phyloP scores from a whole-genome alignment of 228 moss, liverwort and hornwort species.

The Sphagnum magellanicum region DNA sequence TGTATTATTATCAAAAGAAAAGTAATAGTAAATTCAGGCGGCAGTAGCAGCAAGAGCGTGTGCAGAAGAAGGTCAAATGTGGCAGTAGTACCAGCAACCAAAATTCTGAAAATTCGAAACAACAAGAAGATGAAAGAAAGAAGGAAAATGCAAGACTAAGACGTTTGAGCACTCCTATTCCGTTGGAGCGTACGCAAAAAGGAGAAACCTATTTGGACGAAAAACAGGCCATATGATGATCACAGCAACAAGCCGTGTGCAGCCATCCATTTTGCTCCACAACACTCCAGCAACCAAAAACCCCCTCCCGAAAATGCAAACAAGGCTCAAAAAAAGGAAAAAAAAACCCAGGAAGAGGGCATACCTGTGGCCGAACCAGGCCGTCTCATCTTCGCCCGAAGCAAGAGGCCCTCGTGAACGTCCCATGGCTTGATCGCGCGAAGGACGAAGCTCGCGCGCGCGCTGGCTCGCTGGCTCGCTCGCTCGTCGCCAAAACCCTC shows the following conservation, averaged over 20 bases:
- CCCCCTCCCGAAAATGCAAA: constrained; percentile 33
- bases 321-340: constrained; percentile 3
- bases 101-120: too few species aligned
- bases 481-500: not conserved
- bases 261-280: too few species aligned
- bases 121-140: too few species aligned
- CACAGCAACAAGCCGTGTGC: too few species aligned
- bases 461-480: not conserved
- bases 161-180: not conserved
- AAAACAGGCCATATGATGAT: too few species aligned
- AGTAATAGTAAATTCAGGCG: not conserved
- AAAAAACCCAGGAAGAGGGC: constrained; percentile 4
- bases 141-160: too few species aligned
- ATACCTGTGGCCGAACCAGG: constrained; percentile 89
- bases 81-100: too few species aligned
- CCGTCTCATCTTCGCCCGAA: constrained; percentile 77
- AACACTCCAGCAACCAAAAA: not conserved
- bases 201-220: too few species aligned
- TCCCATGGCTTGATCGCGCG: constrained; percentile 46
- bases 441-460: not conserved
- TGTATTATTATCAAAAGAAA: not conserved
- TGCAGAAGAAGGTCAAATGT: too few species aligned
- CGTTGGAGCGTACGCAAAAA: not conserved
- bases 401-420: constrained; percentile 82
- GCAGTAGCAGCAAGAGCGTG: not conserved